Conservation (phyloP, 2,329 filamentous ascomycete species). For the Fusarium xylarioides region DNA sequence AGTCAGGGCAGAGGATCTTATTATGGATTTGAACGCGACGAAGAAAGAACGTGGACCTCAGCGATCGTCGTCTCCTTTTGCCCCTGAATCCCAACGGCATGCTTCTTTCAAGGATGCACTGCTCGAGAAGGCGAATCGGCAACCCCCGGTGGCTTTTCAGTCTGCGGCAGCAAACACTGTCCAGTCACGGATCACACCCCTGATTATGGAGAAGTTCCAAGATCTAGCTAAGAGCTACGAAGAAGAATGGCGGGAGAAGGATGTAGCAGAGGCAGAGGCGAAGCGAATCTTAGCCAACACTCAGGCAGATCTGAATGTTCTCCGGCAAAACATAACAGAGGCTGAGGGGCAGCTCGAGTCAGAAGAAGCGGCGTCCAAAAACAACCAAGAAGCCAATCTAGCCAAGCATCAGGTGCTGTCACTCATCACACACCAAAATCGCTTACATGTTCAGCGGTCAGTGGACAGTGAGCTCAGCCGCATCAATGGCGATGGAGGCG, state of each 20-base stretch:
- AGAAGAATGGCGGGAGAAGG: conserved; percentile 77
- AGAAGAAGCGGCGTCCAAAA: conserved; percentile 62
- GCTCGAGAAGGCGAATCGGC: conserved; percentile 53
- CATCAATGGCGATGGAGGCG: conserved; percentile 57
- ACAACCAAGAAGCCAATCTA: conserved; percentile 60
- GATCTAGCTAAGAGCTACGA: conserved; percentile 77
- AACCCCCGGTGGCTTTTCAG: conserved; percentile 56
- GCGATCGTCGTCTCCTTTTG: conserved; percentile 79
- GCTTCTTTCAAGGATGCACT: conserved; percentile 63
- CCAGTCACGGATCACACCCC: conserved; percentile 72
- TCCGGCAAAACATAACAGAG: conserved; percentile 68
- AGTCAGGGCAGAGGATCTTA: conserved; percentile 84
- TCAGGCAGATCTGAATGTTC: conserved; percentile 70
- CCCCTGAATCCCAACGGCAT: conserved; percentile 67
- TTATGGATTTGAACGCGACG: conserved; percentile 76
- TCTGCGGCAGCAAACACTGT: conserved; percentile 75
- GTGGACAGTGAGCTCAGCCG: conserved; percentile 61
- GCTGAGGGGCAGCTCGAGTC: conserved; percentile 64
- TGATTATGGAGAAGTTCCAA: conserved; percentile 77
- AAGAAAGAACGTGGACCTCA: conserved; percentile 74
- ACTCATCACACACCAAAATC: conserved; percentile 62
- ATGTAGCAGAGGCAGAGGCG: conserved; percentile 73
- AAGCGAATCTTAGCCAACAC: conserved; percentile 72
- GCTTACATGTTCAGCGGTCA: conserved; percentile 60
- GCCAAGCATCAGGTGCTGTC: conserved; percentile 60